A percentile compares a stretch with the other conserved stretches of the same genome.
Conservation (phyloP, 2,329 filamentous ascomycete species). For the Aspergillus melleus region DNA sequence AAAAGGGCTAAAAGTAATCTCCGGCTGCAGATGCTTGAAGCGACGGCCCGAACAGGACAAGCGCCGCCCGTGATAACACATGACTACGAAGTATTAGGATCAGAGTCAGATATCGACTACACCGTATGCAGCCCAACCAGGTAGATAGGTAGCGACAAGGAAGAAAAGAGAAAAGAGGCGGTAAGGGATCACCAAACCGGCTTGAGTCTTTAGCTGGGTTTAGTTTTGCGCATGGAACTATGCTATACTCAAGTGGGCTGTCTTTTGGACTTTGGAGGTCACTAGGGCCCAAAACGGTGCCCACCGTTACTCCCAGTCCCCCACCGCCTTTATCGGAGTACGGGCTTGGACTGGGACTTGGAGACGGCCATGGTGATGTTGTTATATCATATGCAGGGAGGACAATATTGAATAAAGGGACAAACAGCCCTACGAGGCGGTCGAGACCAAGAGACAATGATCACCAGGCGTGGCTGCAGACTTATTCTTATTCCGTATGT, state of each 20-base stretch:
- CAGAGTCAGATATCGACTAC: background rate
- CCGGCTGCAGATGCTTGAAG: background rate
- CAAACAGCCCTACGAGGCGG: background rate
- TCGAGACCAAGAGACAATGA: background rate
- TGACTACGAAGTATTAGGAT: background rate
- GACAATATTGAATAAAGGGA: background rate
- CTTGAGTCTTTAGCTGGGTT: background rate
- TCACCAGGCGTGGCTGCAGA: no score
- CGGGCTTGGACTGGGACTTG: background rate
- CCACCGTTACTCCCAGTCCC: background rate
- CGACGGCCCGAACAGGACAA: conserved; percentile 3
- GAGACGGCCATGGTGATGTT: background rate
- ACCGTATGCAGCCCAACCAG: background rate
- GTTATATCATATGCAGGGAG: background rate
- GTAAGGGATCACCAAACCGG: background rate
- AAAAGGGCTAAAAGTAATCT: background rate
- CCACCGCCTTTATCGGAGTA: background rate
- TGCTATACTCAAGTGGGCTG: background rate
- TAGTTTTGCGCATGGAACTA: background rate
- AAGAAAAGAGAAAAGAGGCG: background rate
- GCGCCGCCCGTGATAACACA: conserved; percentile 5
- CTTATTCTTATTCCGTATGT: background rate
- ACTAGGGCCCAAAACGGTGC: background rate
- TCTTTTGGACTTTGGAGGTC: background rate
- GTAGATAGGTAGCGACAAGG: background rate